Evolutionary conservation across 805 yeast genomes (phyloP).

Genomic region (Yarrowia bubula): DNA sequence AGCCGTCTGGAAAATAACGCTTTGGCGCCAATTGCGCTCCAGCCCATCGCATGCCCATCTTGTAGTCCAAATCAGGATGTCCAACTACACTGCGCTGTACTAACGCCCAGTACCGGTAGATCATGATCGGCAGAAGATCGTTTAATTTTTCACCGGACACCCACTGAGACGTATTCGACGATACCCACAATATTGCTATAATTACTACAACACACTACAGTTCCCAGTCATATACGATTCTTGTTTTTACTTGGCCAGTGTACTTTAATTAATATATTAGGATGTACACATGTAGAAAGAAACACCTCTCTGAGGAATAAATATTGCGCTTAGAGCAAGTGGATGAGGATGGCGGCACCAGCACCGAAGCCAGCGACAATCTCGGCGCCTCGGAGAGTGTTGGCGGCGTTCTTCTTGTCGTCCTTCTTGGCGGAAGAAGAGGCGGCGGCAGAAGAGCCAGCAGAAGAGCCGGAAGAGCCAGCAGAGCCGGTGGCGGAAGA

Average conservation of each 20-base stretch:
- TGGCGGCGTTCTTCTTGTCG: constrained; percentile 14
- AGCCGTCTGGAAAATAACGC: no score
- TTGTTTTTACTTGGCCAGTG: not conserved
- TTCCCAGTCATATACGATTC: not conserved
- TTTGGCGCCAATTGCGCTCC: no score
- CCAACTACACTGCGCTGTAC: no score
- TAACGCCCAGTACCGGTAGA: no score
- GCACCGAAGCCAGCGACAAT: constrained; percentile 27
- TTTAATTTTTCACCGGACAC: no score
- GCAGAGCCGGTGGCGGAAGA: constrained; percentile 11
- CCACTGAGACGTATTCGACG: no score
- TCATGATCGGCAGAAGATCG: no score
- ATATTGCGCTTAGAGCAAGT: constrained; percentile 27
- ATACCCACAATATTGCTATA: not conserved
- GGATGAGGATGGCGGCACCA: constrained; percentile 27
- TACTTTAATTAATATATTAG: constrained; percentile 26
- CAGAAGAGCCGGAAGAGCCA: constrained; percentile 16
- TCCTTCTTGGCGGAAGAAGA: not conserved
- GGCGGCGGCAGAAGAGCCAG: not conserved
- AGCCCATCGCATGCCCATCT: no score
- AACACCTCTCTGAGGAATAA: constrained; percentile 26
- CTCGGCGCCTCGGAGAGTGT: constrained; percentile 19
- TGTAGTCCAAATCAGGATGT: no score
- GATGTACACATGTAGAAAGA: constrained; percentile 27
- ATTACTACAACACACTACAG: not conserved